Evolutionary conservation across 2,329 filamentous ascomycete species (phyloP).

Genomic region (Sporothrix brasiliensis): DNA sequence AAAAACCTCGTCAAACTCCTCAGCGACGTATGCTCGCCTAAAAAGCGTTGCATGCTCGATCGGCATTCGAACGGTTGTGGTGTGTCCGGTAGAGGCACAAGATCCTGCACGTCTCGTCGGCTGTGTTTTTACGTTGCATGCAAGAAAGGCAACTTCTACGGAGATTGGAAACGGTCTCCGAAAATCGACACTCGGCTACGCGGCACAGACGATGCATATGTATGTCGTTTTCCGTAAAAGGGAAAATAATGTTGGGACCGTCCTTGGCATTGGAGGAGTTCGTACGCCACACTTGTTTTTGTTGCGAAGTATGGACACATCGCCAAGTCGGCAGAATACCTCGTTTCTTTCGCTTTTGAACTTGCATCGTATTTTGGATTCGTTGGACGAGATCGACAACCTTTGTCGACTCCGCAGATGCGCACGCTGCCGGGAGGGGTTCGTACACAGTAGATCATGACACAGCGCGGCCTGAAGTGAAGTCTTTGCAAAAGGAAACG

Average conservation of each 20-base stretch:
- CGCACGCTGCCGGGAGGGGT: too few relatives aligned
- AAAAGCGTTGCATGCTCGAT: background rate
- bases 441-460: too few relatives aligned
- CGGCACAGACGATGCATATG: background rate
- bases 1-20: background rate
- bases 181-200: background rate
- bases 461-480: background rate
- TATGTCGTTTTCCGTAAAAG: background rate
- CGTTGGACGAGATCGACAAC: too few relatives aligned
- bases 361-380: background rate
- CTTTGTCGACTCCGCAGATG: too few relatives aligned
- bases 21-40: background rate
- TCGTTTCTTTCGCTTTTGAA: background rate
- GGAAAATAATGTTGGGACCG: background rate
- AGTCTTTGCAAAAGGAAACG: background rate
- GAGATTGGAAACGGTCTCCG: background rate
- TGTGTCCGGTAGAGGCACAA: constrained; percentile 13
- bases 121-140: background rate
- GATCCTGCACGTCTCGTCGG: background rate
- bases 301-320: background rate
- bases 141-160: background rate
- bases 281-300: background rate
- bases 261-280: background rate
- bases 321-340: background rate
- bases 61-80: background rate